A percentile compares a stretch with the other conserved stretches of the same genome.
Evolutionary conservation across 2,329 filamentous ascomycete genomes (phyloP).

Genomic region (Nemania sp.): DNA sequence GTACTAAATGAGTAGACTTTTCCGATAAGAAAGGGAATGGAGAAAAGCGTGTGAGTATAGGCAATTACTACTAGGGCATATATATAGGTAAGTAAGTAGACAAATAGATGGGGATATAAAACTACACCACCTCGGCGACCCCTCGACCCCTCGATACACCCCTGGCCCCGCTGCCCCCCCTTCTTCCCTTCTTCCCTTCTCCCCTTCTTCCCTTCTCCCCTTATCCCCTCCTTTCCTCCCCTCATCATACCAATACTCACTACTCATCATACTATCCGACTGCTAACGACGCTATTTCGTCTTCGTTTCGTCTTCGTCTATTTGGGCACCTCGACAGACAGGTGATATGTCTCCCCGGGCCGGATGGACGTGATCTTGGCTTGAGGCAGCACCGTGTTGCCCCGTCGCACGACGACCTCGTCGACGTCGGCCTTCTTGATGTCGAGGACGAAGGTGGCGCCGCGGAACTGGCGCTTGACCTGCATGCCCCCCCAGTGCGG

Average conservation of each 20-base stretch:
- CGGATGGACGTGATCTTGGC: constrained; percentile 48
- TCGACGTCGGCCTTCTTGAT: constrained; percentile 47
- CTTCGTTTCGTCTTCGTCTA: neutral
- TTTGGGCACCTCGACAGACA: constrained; percentile 44
- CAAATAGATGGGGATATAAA: no score
- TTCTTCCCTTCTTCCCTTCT: neutral
- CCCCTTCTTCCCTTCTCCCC: no score
- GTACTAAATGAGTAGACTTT: constrained; percentile 5
- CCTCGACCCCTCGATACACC: neutral
- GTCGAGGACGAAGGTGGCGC: constrained; percentile 53
- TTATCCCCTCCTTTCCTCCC: neutral
- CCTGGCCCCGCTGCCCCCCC: no score
- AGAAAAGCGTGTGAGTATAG: neutral
- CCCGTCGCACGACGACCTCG: constrained; percentile 47
- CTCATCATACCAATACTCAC: neutral
- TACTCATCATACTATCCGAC: no score
- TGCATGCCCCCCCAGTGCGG: constrained; percentile 53
- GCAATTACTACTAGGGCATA: neutral
- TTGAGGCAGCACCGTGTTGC: constrained; percentile 45
- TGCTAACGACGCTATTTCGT: no score
- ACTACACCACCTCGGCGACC: neutral
- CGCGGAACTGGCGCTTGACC: constrained; percentile 54
- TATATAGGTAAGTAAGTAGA: no score
- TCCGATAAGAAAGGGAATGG: neutral
- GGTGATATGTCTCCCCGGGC: constrained; percentile 49